A percentile compares a stretch with the other conserved stretches of the same genome.
These are phyloP conservation scores for Blastomyces parvus DNA, from an alignment of 2,329 filamentous ascomycete genomes.

Conservation along the genomic window DNA sequence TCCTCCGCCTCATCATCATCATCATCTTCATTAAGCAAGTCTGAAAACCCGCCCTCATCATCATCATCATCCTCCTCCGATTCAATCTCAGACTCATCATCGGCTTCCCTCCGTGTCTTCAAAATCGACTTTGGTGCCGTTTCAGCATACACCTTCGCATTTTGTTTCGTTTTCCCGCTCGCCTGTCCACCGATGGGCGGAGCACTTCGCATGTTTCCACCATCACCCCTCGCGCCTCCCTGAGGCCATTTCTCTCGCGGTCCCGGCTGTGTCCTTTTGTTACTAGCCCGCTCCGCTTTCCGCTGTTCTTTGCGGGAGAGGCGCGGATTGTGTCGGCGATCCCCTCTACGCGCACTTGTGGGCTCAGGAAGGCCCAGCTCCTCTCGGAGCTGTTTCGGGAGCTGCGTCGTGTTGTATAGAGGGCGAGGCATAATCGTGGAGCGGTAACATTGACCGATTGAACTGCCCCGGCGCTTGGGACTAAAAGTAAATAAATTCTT, in stretches of 20 bases:
- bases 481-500: not conserved
- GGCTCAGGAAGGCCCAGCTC: slow-evolving; percentile 34
- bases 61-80: slow-evolving; percentile 8
- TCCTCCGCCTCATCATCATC: slow-evolving; percentile 19
- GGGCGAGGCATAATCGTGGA: slow-evolving; percentile 27
- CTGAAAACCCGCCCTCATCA: not conserved
- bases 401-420: slow-evolving; percentile 34
- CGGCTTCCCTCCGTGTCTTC: slow-evolving; percentile 24
- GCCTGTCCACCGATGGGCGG: slow-evolving; percentile 24
- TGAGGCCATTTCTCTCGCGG: slow-evolving; percentile 12
- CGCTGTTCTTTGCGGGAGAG: slow-evolving; percentile 54
- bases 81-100: slow-evolving; percentile 20
- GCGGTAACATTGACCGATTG: not conserved
- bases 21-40: slow-evolving; percentile 10
- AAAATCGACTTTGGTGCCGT: slow-evolving; percentile 27
- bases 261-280: slow-evolving; percentile 46
- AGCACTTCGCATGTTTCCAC: slow-evolving; percentile 15
- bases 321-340: slow-evolving; percentile 17
- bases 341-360: slow-evolving; percentile 25
- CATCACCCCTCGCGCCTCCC: slow-evolving; percentile 17
- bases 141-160: slow-evolving; percentile 18
- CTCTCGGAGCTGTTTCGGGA: slow-evolving; percentile 31
- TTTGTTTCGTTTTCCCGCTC: slow-evolving; percentile 14
- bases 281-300: slow-evolving; percentile 51
- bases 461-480: slow-evolving; percentile 10